Conservation (phyloP, 495 filamentous ascomycete species). For the Tuber melanosporum region DNA sequence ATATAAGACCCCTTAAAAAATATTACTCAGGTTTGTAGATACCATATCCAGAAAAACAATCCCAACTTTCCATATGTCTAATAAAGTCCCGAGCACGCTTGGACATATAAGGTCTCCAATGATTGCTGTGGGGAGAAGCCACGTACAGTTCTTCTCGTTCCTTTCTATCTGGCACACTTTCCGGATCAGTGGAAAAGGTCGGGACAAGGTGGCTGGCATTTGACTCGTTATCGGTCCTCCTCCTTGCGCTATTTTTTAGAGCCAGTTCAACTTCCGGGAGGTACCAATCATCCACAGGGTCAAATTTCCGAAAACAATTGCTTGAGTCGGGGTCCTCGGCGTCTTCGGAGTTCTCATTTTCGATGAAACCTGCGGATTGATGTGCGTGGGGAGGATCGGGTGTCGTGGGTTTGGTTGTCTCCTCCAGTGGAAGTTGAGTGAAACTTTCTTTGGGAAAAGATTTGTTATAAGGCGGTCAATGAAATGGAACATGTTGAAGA, state of each 20-base stretch:
- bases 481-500: background rate
- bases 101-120: constrained; percentile 22
- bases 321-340: background rate
- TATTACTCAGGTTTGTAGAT: background rate
- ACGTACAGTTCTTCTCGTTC: background rate
- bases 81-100: constrained; percentile 7
- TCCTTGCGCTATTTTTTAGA: background rate
- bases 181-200: background rate
- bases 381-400: background rate
- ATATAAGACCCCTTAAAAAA: background rate
- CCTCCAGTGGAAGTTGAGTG: background rate
- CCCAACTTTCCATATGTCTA: constrained; percentile 10
- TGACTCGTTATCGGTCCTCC: background rate
- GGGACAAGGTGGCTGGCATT: background rate
- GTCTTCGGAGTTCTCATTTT: constrained; percentile 1
- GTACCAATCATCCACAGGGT: background rate
- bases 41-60: constrained; percentile 13
- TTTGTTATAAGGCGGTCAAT: background rate
- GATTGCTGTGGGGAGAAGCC: background rate
- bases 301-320: background rate
- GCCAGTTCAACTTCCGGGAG: background rate
- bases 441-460: background rate
- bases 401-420: background rate
- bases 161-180: background rate
- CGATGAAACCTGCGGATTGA: background rate